Percentiles rank a stretch among this genome's conserved stretches.
Conservation (phyloP, 2,329 filamentous ascomycete species). For the Canariomyces notabilis region DNA sequence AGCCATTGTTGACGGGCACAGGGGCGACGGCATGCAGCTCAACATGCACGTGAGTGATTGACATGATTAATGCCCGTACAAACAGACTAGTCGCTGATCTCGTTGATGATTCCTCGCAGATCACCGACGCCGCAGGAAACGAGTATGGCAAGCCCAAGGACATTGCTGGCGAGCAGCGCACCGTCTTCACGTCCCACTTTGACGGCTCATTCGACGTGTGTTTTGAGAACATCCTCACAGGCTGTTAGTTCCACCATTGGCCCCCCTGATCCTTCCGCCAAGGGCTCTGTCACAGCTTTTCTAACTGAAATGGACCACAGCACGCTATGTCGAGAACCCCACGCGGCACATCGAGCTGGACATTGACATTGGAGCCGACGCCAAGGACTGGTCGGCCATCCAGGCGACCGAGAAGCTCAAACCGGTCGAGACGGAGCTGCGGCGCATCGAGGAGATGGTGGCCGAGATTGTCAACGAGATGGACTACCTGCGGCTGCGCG, state of each 20-base stretch:
- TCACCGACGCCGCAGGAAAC: slow-evolving; percentile 91
- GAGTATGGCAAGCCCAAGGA: slow-evolving; percentile 92
- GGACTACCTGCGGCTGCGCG: slow-evolving; percentile 85
- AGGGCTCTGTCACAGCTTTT: too few species aligned
- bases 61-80: background rate
- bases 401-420: slow-evolving; percentile 96
- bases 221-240: slow-evolving; percentile 78
- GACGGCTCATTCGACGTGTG: slow-evolving; percentile 95
- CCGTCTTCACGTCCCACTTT: slow-evolving; percentile 87
- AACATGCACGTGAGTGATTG: slow-evolving; percentile 76
- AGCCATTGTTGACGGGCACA: slow-evolving; percentile 75
- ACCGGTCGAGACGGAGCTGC: slow-evolving; percentile 90
- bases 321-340: slow-evolving; percentile 40
- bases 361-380: slow-evolving; percentile 93
- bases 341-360: slow-evolving; percentile 80
- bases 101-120: slow-evolving; percentile 58
- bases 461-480: slow-evolving; percentile 87
- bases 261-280: background rate
- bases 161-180: slow-evolving; percentile 83
- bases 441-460: slow-evolving; percentile 86
- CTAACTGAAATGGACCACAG: slow-evolving; percentile 12
- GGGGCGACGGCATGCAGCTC: slow-evolving; percentile 86
- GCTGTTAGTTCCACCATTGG: slow-evolving; percentile 50
- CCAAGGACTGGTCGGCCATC: slow-evolving; percentile 96
- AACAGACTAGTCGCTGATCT: too few species aligned